These are phyloP conservation scores for Eruca vesicaria DNA, from an alignment of 441 rosid genomes.

Conservation along the genomic window DNA sequence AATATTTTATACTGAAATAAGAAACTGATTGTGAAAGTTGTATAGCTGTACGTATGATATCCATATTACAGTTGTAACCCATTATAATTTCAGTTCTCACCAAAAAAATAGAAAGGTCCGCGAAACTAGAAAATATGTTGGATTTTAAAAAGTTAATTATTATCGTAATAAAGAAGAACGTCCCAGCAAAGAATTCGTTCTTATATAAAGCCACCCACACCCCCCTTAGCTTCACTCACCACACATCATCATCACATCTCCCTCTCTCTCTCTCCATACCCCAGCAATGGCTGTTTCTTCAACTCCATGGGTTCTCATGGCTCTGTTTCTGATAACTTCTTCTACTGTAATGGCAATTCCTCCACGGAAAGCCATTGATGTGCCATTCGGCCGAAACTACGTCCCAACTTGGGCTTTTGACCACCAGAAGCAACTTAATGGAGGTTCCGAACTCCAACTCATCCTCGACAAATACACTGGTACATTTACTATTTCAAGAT, in stretches of 20 bases:
- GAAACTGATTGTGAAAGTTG: constrained; percentile 23
- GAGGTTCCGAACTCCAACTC: constrained; percentile 77
- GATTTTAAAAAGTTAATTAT: neutral
- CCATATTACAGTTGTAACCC: constrained; percentile 32
- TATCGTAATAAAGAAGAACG: constrained; percentile 5
- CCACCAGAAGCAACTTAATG: constrained; percentile 78
- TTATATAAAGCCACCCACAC: constrained; percentile 27
- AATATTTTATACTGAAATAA: constrained; percentile 5
- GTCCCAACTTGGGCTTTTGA: constrained; percentile 90
- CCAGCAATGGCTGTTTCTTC: constrained; percentile 17
- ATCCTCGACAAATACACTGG: constrained; percentile 81
- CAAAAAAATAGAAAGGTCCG: constrained; percentile 6
- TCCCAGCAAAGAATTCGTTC: constrained; percentile 15
- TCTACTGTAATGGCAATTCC: constrained; percentile 44
- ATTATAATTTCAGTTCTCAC: neutral
- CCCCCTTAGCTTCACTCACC: constrained; percentile 6
- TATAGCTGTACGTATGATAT: constrained; percentile 29
- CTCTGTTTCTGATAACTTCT: constrained; percentile 44
- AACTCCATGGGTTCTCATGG: constrained; percentile 40
- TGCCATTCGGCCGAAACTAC: constrained; percentile 81
- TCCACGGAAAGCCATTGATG: constrained; percentile 61
- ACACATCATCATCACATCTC: constrained; percentile 1
- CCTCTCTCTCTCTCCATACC: constrained; percentile 3
- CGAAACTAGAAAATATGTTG: constrained; percentile 16
- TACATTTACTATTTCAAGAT: constrained; percentile 9